These are phyloP conservation scores for Epichloe sibirici DNA, from an alignment of 2,329 filamentous ascomycete species.

Conservation along the genomic window DNA sequence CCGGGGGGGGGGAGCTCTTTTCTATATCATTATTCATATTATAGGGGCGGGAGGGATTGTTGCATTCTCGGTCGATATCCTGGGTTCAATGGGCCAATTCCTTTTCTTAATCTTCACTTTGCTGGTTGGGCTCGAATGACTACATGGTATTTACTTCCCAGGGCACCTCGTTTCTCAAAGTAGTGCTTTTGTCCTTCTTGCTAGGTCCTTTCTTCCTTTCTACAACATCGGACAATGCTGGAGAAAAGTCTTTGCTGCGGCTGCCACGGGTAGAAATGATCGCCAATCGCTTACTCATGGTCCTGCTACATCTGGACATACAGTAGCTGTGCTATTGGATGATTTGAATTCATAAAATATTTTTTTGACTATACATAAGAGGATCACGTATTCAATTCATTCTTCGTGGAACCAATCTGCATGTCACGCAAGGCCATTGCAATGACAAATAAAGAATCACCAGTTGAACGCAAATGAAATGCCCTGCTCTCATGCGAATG, in stretches of 20 bases:
- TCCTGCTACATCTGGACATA: not conserved
- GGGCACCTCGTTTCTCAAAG: not conserved
- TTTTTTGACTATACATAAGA: too few species aligned
- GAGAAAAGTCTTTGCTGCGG: not conserved
- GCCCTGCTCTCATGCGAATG: not conserved
- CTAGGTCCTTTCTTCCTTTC: too few species aligned
- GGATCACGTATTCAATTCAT: too few species aligned
- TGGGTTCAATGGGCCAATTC: not conserved
- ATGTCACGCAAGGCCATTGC: not conserved
- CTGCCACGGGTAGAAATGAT: not conserved
- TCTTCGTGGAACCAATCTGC: too few species aligned
- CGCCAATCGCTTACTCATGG: not conserved
- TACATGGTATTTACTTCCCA: not conserved
- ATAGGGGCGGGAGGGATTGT: not conserved
- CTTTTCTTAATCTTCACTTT: not conserved
- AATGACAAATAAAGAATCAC: not conserved
- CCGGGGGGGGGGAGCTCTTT: not conserved
- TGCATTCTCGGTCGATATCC: slow-evolving; percentile 1
- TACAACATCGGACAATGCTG: too few species aligned
- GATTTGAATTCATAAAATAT: not conserved
- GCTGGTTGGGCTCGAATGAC: not conserved
- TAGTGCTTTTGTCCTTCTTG: too few species aligned
- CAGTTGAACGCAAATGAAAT: not conserved
- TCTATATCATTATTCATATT: not conserved
- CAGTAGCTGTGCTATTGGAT: not conserved